Evolutionary conservation across 1,284 basidiomycete species (phyloP).

Genomic region (Waitea zeae): DNA sequence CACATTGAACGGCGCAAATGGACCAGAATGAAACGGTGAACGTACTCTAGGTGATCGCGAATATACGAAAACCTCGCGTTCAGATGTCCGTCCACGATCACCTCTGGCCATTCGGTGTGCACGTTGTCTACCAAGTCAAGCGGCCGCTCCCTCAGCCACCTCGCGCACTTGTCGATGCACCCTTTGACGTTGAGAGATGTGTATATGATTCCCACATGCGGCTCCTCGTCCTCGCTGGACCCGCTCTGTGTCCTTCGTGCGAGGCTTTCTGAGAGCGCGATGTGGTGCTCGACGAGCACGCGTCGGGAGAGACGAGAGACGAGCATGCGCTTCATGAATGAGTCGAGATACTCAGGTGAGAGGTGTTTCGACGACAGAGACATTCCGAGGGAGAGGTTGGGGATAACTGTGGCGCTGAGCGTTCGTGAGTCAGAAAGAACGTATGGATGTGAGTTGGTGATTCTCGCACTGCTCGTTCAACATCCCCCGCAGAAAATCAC

Average conservation of each 20-base stretch:
- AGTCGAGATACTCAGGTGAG: slow-evolving; percentile 62
- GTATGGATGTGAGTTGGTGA: not conserved
- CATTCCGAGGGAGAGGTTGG: slow-evolving; percentile 58
- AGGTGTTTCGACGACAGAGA: slow-evolving; percentile 68
- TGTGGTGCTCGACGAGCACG: slow-evolving; percentile 81
- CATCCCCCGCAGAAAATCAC: slow-evolving; percentile 45
- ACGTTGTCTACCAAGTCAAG: slow-evolving; percentile 20
- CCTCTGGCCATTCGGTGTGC: slow-evolving; percentile 34
- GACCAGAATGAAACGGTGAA: slow-evolving; percentile 4
- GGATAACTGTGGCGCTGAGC: slow-evolving; percentile 55
- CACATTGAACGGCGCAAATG: slow-evolving; percentile 1
- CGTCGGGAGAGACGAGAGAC: slow-evolving; percentile 79
- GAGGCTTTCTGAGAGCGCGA: slow-evolving; percentile 57
- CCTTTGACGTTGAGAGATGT: slow-evolving; percentile 56
- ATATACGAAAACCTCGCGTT: slow-evolving; percentile 73
- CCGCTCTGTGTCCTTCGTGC: slow-evolving; percentile 13
- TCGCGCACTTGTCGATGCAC: slow-evolving; percentile 53
- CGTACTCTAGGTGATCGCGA: slow-evolving; percentile 73
- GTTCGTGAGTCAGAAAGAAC: slow-evolving; percentile 6
- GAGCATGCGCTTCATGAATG: slow-evolving; percentile 85
- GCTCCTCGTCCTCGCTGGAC: too few relatives aligned
- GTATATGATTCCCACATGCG: slow-evolving; percentile 78
- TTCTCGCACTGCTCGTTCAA: slow-evolving; percentile 59
- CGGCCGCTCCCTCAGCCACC: slow-evolving; percentile 36
- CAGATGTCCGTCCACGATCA: slow-evolving; percentile 59